A percentile compares a stretch with the other conserved stretches of the same genome.
phyloP scores from a whole-genome alignment of 169 alveolate genomes.

The Besnoitia besnoiti region DNA sequence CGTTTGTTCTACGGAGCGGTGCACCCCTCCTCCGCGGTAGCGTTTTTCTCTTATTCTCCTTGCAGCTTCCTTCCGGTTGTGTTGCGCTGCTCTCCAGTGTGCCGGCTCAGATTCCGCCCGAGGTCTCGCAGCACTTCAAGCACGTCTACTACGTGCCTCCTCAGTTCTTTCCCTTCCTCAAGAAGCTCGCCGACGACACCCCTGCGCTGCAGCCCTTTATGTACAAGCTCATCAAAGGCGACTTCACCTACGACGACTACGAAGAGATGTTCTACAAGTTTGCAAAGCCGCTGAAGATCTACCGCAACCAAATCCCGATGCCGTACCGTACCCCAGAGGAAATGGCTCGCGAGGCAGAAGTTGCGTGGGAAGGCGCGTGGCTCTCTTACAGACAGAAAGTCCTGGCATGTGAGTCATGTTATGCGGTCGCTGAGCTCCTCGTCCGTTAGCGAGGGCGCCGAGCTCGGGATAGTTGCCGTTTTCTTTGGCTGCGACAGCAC shows the following conservation, averaged over 20 bases:
- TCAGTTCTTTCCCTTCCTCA: slow-evolving; percentile 88
- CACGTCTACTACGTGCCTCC: slow-evolving; percentile 85
- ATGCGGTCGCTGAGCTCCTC: neutral
- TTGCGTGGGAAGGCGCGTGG: slow-evolving; percentile 88
- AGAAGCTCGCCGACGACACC: slow-evolving; percentile 90
- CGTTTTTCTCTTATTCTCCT: too few relatives aligned
- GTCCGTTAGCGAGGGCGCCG: neutral
- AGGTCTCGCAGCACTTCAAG: slow-evolving; percentile 43
- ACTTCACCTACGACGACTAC: slow-evolving; percentile 87
- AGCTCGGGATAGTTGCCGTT: neutral
- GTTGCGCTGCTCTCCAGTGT: slow-evolving; percentile 46
- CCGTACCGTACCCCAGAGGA: slow-evolving; percentile 88
- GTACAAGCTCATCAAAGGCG: slow-evolving; percentile 83
- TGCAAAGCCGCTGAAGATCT: slow-evolving; percentile 88
- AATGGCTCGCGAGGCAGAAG: slow-evolving; percentile 75
- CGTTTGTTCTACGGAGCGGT: too few relatives aligned
- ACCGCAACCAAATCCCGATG: slow-evolving; percentile 85
- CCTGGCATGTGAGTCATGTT: slow-evolving; percentile 76
- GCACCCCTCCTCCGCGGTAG: too few relatives aligned
- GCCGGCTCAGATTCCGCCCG: slow-evolving; percentile 74
- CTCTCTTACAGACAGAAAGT: slow-evolving; percentile 85
- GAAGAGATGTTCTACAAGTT: slow-evolving; percentile 91
- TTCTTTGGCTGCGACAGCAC: too few relatives aligned
- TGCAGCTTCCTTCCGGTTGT: too few relatives aligned
- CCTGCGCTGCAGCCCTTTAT: slow-evolving; percentile 87